Evolutionary conservation across 768 basidiomycete species (phyloP), one percentile per base, ranked within the genome.

Genomic region (Lyophyllum atratum): DNA sequence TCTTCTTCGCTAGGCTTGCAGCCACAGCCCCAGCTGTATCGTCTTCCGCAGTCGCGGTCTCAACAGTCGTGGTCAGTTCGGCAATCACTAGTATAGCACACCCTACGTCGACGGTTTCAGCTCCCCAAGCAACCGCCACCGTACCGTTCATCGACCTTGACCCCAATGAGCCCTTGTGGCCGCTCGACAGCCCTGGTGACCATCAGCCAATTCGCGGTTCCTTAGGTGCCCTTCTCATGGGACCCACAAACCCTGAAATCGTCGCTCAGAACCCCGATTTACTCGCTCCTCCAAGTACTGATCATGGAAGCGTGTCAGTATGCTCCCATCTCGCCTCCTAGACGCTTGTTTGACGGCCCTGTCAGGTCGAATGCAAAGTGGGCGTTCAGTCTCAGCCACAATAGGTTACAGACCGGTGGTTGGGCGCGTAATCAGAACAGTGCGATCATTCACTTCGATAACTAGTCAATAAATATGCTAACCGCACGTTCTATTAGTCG

Each of bases 391-490:
- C 64, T 85, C 40, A 84, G 82, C 53, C 80, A 80, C 63, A 85
- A 83, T 59, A 78, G 82, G n/a, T 66, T 86, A 15, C 78, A 80
- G 56, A 76, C 76, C 0, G 85, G 84, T 12, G 85, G 85, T 0
- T 86, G 85, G 85, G 81, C 83, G 25, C 75, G 84, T 40, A 76
- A 84, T 61, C 74, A 84, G 67, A 83, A 83, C 52, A 63, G 82
- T 81, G 47, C 14, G 75, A 34, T 5, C 22, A 50, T 22, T 26
- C 21, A 47, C 14, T 31, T 47, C 51, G 9, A 33, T 14, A 14
- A 21, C 9, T 25, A 44, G 25, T 33, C 24, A 24, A 37, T 17
- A 9, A 24, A 37, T 17, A 9, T 51, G 1, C 54, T 46, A 22
- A 61, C 51, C 49, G 22, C 43, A 37, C 15, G 26, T 43, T 25